Evolutionary conservation across 495 filamentous ascomycete genomes (phyloP).

Genomic region (Xylaria bambusicola): DNA sequence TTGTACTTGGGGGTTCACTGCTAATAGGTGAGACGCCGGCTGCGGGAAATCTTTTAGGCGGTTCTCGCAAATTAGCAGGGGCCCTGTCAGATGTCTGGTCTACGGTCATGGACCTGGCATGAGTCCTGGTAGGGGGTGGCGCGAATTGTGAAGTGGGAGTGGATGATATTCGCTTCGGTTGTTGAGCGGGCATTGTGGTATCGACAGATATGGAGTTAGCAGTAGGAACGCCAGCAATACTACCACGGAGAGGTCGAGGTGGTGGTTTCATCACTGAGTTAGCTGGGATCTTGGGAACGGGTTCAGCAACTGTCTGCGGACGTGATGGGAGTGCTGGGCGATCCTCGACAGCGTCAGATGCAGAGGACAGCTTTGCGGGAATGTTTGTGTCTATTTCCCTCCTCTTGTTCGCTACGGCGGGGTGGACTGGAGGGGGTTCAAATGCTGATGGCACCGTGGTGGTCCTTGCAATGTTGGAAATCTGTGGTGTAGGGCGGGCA

Average conservation of each 20-base stretch:
- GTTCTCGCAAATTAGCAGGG: conserved; percentile 37
- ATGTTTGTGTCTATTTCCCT: conserved; percentile 43
- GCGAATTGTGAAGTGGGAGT: conserved; percentile 49
- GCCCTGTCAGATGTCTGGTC: conserved; percentile 41
- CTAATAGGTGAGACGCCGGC: conserved; percentile 5
- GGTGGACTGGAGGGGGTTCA: conserved; percentile 54
- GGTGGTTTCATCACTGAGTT: conserved; percentile 39
- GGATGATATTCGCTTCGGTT: conserved; percentile 55
- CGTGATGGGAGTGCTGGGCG: conserved; percentile 65
- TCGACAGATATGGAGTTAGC: conserved; percentile 16
- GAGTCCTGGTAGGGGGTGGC: conserved; percentile 40
- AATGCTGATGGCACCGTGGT: conserved; percentile 37
- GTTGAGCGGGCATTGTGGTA: conserved; percentile 33
- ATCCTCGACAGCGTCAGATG: conserved; percentile 43
- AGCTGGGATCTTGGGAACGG: conserved; percentile 23
- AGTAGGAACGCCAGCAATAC: conserved; percentile 39
- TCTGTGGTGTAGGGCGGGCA: conserved; percentile 28
- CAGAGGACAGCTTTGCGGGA: conserved; percentile 26
- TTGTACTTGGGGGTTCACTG: neutral
- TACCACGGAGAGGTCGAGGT: conserved; percentile 49
- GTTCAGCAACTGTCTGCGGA: conserved; percentile 39
- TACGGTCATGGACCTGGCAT: conserved; percentile 54
- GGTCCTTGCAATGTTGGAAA: conserved; percentile 20
- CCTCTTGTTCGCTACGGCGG: conserved; percentile 43
- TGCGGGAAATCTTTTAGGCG: conserved; percentile 27